Evolutionary conservation across 2,329 filamentous ascomycete genomes (phyloP).

Genomic region (Didymella sp.): DNA sequence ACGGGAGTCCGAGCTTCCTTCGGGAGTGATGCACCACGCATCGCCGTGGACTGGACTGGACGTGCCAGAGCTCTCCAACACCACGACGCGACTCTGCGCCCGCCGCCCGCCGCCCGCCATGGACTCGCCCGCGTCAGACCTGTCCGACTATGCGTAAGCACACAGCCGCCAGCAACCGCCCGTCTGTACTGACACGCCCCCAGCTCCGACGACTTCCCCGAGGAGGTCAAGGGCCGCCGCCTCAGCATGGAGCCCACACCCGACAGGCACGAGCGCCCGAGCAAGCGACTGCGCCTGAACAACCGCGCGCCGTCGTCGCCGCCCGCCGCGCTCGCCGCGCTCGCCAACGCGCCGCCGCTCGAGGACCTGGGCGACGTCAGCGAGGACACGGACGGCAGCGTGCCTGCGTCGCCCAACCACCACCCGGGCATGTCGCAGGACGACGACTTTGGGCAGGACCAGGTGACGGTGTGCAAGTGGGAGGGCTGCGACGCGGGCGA

Average conservation of each 20-base stretch:
- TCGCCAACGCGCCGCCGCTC: conserved; percentile 23
- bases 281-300: conserved; percentile 49
- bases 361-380: conserved; percentile 71
- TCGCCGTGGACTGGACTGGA: too few species aligned
- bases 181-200: not conserved
- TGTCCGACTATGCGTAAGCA: conserved; percentile 64
- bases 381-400: conserved; percentile 85
- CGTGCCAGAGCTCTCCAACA: conserved; percentile 2
- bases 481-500: conserved; percentile 59
- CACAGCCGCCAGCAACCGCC: not conserved
- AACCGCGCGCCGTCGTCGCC: conserved; percentile 47
- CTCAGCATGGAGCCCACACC: conserved; percentile 53
- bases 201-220: conserved; percentile 65
- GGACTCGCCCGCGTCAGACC: conserved; percentile 66
- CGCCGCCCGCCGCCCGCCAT: conserved; percentile 36
- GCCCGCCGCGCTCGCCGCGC: conserved; percentile 8
- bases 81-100: conserved; percentile 6
- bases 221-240: conserved; percentile 60
- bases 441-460: conserved; percentile 53
- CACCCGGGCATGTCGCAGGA: conserved; percentile 52
- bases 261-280: conserved; percentile 52
- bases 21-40: not conserved
- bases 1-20: not conserved
- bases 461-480: conserved; percentile 59
- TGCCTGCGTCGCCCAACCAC: conserved; percentile 60